Base-by-base conservation (phyloP, 306 rosid species). In the Quercus rubra region DNA sequence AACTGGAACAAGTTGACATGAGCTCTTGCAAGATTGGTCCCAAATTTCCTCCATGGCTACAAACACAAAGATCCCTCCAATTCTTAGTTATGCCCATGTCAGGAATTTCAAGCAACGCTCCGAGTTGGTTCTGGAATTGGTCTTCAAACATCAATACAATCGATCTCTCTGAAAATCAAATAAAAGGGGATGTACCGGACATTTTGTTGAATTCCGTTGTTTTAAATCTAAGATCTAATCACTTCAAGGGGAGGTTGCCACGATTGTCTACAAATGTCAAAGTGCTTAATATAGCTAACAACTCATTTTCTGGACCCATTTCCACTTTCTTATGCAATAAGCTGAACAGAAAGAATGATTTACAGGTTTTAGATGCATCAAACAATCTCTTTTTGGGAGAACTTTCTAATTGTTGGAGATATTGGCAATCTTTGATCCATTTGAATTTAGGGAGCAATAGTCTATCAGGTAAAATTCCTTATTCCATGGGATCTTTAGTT, bases 371-470 rank as follows among this genome's bases (percentile, higher is more conserved):
- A 13, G 59, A 27, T 28, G 43, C 35, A 13, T 70, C 71, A 56
- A 51, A 71, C 18, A 64, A 74, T 84, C 28, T 54, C 70, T 59
- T 83, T 17, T 79, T 62, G 2, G 81, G 84, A 21, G 81, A 71
- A 25, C 78, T 83, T 46, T 66, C 78, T 71, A 58, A 71, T 5
- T 83, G 84, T 64, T 83, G 79, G 87, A 66, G 43, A 15, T 57
- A 76, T 19, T 83, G 87, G 87, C 81, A 83, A 72, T 77, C 75
- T 71, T 76, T 83, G 51, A 41, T 79, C 75, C 75, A 88, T 57
- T 77, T 88, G 33, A 63, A 86, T 72, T 70, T 88, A 66, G 81
- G 82, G 0, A 11, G 14, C 20, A 88, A 86, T 80, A 77, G 78
- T 18, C 78, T 86, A 0, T 64, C 58, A 13, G 88, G 79, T 11